Conservation (phyloP, 2,329 filamentous ascomycete genomes). For the Colletotrichum neosansevieriae region DNA sequence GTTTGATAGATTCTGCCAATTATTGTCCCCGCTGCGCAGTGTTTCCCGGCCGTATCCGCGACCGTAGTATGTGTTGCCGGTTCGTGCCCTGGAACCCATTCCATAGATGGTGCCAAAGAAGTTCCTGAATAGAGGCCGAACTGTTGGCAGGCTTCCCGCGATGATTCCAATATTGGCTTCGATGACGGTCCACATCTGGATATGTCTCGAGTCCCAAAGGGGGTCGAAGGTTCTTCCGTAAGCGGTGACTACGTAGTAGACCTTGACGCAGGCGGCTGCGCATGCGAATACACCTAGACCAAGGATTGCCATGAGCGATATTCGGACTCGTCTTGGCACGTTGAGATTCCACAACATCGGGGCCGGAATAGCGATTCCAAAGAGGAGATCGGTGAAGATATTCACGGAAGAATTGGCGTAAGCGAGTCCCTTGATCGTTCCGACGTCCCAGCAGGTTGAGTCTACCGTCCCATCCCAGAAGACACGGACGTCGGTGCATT, state of each 20-base stretch:
- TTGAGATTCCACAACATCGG: constrained; percentile 55
- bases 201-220: constrained; percentile 58
- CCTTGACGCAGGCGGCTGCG: constrained; percentile 56
- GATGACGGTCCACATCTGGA: constrained; percentile 60
- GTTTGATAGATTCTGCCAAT: constrained; percentile 44
- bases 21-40: constrained; percentile 42
- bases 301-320: constrained; percentile 55
- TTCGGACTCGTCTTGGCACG: constrained; percentile 56
- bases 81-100: constrained; percentile 46
- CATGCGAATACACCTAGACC: constrained; percentile 59
- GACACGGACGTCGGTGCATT: constrained; percentile 59
- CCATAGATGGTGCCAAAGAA: constrained; percentile 49
- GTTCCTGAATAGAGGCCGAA: constrained; percentile 50
- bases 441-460: constrained; percentile 55
- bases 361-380: constrained; percentile 52
- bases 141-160: constrained; percentile 50
- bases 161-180: constrained; percentile 54
- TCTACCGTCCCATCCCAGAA: constrained; percentile 57
- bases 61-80: constrained; percentile 44
- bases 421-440: constrained; percentile 55
- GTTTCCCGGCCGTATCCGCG: constrained; percentile 37
- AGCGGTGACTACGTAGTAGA: constrained; percentile 48
- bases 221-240: constrained; percentile 56
- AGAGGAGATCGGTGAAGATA: constrained; percentile 53
- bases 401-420: constrained; percentile 56